Conservation (phyloP, 2,329 filamentous ascomycete species). For the Fusarium sp. region DNA sequence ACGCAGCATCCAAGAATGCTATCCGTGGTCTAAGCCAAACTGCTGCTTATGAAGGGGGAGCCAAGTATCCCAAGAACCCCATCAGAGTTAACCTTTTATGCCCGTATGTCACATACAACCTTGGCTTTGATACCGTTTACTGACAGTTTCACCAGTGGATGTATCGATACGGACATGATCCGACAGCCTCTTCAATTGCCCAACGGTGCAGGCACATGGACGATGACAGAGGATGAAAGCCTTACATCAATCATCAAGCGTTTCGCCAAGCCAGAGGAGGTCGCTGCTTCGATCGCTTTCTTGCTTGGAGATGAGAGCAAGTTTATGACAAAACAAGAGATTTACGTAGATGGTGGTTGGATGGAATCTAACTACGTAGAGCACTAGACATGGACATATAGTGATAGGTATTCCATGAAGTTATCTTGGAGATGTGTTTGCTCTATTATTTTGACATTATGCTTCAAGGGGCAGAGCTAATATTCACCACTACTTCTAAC, state of each 20-base stretch:
- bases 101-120: constrained; percentile 29
- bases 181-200: constrained; percentile 48
- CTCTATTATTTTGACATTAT: no score
- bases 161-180: constrained; percentile 52
- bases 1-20: constrained; percentile 54
- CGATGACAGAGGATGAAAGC: constrained; percentile 47
- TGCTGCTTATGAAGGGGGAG: constrained; percentile 50
- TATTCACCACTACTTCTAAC: no score
- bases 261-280: constrained; percentile 49
- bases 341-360: constrained; percentile 53
- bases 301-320: constrained; percentile 53
- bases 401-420: neutral
- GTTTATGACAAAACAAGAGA: constrained; percentile 51
- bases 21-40: constrained; percentile 49
- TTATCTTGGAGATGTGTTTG: no score
- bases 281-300: constrained; percentile 52
- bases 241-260: constrained; percentile 50
- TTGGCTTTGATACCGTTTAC: fast-evolving
- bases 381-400: no score
- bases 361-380: constrained; percentile 47
- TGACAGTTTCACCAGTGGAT: constrained; percentile 36
- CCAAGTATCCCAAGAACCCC: constrained; percentile 47
- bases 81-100: constrained; percentile 46
- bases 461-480: no score
- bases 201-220: constrained; percentile 45